Evolutionary conservation across 768 basidiomycete genomes (phyloP).

Genomic region (Auriculariales sp.): DNA sequence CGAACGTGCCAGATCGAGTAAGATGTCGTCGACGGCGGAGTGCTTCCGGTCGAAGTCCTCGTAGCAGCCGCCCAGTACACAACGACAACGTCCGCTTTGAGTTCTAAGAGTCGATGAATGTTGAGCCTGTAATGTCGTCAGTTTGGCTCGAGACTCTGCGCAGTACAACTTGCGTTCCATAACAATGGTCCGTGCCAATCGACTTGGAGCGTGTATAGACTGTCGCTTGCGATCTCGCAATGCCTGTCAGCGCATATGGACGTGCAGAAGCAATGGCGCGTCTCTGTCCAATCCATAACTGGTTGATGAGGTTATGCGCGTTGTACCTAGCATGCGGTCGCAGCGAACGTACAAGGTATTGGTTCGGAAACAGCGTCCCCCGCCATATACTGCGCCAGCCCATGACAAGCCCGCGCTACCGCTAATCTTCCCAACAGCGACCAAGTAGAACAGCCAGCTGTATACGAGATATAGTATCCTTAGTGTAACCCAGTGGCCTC

Average conservation of each 20-base stretch:
- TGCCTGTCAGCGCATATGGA: not conserved
- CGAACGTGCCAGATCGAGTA: not conserved
- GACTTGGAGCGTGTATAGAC: not conserved
- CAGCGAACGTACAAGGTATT: too few species aligned
- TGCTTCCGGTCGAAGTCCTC: not conserved
- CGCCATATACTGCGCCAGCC: not conserved
- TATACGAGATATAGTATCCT: not conserved
- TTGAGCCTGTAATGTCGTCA: not conserved
- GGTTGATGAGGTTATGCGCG: not conserved
- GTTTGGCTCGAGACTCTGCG: not conserved
- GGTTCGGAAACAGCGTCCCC: not conserved
- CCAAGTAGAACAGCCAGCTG: not conserved
- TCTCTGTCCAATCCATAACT: not conserved
- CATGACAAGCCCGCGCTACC: not conserved
- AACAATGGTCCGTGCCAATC: not conserved
- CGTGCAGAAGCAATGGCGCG: not conserved
- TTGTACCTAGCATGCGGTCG: too few species aligned
- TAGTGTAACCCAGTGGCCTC: too few species aligned
- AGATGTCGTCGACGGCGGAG: not conserved
- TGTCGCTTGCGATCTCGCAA: not conserved
- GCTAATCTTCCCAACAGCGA: not conserved
- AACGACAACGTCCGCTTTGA: not conserved
- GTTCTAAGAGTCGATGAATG: not conserved
- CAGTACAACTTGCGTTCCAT: not conserved
- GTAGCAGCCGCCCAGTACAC: not conserved